Conservation (phyloP, 192 early-diverging fungal genomes). For the Backusella mclennaniae region DNA sequence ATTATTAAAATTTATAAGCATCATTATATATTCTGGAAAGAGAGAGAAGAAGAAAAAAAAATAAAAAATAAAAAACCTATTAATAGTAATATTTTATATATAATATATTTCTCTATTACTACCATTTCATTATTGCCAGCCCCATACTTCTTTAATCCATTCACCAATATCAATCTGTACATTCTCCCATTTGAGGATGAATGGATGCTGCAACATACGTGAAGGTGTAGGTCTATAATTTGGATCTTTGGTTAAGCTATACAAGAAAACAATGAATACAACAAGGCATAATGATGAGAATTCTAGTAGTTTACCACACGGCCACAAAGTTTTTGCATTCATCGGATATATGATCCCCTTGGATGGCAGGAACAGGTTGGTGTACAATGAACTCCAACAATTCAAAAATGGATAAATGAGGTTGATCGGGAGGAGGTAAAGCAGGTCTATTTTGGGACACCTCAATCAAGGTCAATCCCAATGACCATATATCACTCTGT, state of each 20-base stretch:
- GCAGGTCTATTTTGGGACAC: slow-evolving; percentile 91
- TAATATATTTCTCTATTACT: neutral
- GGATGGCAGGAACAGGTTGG: slow-evolving; percentile 72
- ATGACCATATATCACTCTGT: slow-evolving; percentile 95
- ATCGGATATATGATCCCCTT: slow-evolving; percentile 58
- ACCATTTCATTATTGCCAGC: slow-evolving; percentile 22
- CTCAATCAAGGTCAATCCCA: slow-evolving; percentile 93
- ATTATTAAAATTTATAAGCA: neutral
- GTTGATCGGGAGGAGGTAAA: slow-evolving; percentile 63
- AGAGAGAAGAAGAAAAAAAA: neutral
- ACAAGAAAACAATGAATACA: neutral
- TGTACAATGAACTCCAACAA: slow-evolving; percentile 91
- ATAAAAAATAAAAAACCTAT: neutral
- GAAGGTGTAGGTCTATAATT: slow-evolving; percentile 62
- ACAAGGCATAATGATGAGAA: neutral
- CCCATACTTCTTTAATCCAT: slow-evolving; percentile 40
- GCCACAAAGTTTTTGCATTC: slow-evolving; percentile 67
- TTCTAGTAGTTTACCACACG: slow-evolving; percentile 54
- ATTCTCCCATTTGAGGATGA: slow-evolving; percentile 59
- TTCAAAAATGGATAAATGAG: slow-evolving; percentile 84
- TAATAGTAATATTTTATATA: neutral
- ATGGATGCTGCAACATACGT: slow-evolving; percentile 67
- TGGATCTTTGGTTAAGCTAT: slow-evolving; percentile 76
- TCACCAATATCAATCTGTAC: slow-evolving; percentile 60
- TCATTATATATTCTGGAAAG: neutral